Percentiles rank a stretch among this genome's conserved stretches.
Evolutionary conservation across 1,284 basidiomycete species (phyloP).

Genomic region (Porogramme epimiltina): DNA sequence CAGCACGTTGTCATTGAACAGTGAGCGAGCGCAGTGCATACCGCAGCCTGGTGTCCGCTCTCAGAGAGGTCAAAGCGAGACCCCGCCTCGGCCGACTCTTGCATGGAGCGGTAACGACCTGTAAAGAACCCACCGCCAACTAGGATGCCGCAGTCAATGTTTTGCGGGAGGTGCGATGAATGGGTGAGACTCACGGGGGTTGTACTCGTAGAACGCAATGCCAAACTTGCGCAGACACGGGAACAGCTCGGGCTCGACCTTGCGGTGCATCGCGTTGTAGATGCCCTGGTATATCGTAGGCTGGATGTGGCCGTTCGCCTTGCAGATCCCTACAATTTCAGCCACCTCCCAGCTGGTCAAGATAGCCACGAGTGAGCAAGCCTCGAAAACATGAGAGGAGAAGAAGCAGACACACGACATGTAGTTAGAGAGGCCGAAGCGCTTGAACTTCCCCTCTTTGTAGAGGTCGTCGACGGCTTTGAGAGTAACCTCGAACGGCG

Average conservation of each 20-base stretch:
- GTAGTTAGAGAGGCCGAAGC: conserved; percentile 57
- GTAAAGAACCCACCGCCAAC: conserved; percentile 42
- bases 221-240: conserved; percentile 64
- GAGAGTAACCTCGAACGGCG: conserved; percentile 48
- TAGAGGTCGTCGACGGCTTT: conserved; percentile 50
- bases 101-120: too few relatives aligned
- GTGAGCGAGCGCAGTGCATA: conserved; percentile 7
- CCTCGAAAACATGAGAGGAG: background rate
- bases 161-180: conserved; percentile 1
- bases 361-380: too few relatives aligned
- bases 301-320: conserved; percentile 54
- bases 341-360: conserved; percentile 69
- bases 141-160: conserved; percentile 20
- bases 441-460: conserved; percentile 46
- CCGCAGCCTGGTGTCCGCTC: conserved; percentile 34
- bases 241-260: conserved; percentile 65
- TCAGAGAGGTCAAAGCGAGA: conserved; percentile 41
- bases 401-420: conserved; percentile 31
- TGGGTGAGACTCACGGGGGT: conserved; percentile 39
- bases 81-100: conserved; percentile 37
- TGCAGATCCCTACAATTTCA: conserved; percentile 60
- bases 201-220: conserved; percentile 62
- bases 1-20: too few relatives aligned
- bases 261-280: too few relatives aligned
- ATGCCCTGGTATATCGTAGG: conserved; percentile 76